These are phyloP conservation scores for Lumnitzera littorea DNA, from an alignment of 345 rosid genomes.

Conservation along the genomic window DNA sequence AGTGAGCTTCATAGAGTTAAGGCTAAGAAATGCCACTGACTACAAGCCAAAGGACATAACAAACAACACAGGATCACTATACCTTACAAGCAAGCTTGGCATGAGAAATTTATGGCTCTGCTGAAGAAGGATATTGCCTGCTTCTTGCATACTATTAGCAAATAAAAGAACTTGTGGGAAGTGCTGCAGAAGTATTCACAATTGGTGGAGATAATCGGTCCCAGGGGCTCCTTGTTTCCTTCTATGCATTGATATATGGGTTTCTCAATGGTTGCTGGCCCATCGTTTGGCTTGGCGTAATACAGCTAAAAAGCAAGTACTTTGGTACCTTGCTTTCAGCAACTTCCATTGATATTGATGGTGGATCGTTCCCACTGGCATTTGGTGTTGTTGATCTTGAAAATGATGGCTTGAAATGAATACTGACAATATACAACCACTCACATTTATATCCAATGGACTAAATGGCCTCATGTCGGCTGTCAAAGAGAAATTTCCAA, in stretches of 20 bases:
- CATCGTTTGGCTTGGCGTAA: conserved; percentile 35
- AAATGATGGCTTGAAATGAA: conserved; percentile 35
- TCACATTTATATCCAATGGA: conserved; percentile 35
- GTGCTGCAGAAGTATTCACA: conserved; percentile 40
- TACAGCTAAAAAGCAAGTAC: conserved; percentile 45
- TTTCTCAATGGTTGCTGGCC: conserved; percentile 54
- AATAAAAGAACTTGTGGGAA: conserved; percentile 39
- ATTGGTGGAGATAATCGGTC: conserved; percentile 40
- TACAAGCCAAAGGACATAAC: conserved; percentile 57
- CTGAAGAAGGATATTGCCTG: conserved; percentile 48
- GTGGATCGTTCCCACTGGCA: conserved; percentile 47
- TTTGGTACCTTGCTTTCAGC: conserved; percentile 49
- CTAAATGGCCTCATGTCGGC: conserved; percentile 35
- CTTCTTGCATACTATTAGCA: conserved; percentile 46
- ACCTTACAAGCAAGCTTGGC: conserved; percentile 61
- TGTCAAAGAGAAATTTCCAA: conserved; percentile 30
- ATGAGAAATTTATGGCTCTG: conserved; percentile 58
- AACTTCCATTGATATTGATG: conserved; percentile 49
- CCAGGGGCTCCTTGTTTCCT: conserved; percentile 41
- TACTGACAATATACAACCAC: conserved; percentile 21
- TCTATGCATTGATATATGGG: conserved; percentile 32
- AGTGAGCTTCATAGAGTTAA: conserved; percentile 43
- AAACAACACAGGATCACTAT: conserved; percentile 41
- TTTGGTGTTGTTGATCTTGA: conserved; percentile 47
- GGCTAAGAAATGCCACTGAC: conserved; percentile 31